Evolutionary conservation across 1,284 basidiomycete species (phyloP).

Genomic region (Cryptococcus maquisensis): DNA sequence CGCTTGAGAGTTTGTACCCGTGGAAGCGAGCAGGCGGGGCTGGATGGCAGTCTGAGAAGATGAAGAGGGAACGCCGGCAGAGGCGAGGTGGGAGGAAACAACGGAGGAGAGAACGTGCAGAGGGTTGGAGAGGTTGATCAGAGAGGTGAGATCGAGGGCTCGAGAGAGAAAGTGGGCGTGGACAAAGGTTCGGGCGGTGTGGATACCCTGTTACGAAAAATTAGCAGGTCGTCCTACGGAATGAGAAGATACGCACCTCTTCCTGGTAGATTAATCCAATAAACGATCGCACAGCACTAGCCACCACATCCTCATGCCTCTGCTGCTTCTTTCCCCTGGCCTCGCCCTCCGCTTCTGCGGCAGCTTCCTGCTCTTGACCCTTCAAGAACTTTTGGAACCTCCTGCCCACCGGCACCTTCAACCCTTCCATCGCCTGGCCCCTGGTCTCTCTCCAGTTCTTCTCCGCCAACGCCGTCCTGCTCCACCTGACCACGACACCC

Average conservation of each 20-base stretch:
- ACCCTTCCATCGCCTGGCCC: slow-evolving; percentile 6
- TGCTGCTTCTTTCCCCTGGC: slow-evolving; percentile 12
- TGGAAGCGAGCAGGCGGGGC: slow-evolving; percentile 77
- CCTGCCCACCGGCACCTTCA: slow-evolving; percentile 23
- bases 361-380: background rate
- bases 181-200: slow-evolving; percentile 75
- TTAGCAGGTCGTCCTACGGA: background rate
- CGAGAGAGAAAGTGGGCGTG: slow-evolving; percentile 81
- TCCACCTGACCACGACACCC: slow-evolving; percentile 49
- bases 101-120: slow-evolving; percentile 74
- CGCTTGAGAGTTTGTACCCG: slow-evolving; percentile 79
- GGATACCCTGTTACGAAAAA: slow-evolving; percentile 64
- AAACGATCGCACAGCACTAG: slow-evolving; percentile 51
- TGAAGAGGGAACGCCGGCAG: slow-evolving; percentile 51
- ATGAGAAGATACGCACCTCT: slow-evolving; percentile 43
- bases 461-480: slow-evolving; percentile 67
- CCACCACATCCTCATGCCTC: slow-evolving; percentile 47
- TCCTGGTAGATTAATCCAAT: slow-evolving; percentile 55
- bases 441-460: slow-evolving; percentile 45
- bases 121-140: slow-evolving; percentile 87
- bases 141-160: slow-evolving; percentile 68
- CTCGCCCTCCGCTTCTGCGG: slow-evolving; percentile 2
- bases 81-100: slow-evolving; percentile 61
- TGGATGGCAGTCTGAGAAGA: slow-evolving; percentile 11
- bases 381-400: slow-evolving; percentile 22